Percentiles rank a stretch among this genome's conserved stretches.
phyloP scores from a whole-genome alignment of 352 stramenopile species.

The Peronospora tabacina region DNA sequence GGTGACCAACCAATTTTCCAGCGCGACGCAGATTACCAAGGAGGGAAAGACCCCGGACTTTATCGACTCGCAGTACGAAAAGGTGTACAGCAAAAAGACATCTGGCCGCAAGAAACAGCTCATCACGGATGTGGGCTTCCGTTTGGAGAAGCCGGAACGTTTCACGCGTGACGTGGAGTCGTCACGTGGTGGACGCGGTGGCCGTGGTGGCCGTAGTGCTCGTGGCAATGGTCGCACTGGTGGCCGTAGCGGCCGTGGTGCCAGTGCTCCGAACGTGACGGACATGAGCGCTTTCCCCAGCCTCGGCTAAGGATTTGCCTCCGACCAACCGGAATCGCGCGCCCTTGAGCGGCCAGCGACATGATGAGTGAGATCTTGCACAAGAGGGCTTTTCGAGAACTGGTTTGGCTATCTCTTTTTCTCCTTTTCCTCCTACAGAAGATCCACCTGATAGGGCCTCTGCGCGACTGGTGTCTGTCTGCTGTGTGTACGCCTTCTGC shows the following conservation, averaged over 20 bases:
- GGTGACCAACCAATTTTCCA: slow-evolving; percentile 87
- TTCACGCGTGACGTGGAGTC: slow-evolving; percentile 56
- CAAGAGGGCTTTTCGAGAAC: slow-evolving; percentile 33
- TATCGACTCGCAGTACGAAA: slow-evolving; percentile 84
- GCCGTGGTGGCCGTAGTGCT: slow-evolving; percentile 48
- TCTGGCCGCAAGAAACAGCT: slow-evolving; percentile 90
- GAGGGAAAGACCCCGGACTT: slow-evolving; percentile 86
- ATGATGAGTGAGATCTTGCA: slow-evolving; percentile 48
- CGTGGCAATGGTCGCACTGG: slow-evolving; percentile 37
- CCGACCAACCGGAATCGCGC: slow-evolving; percentile 26
- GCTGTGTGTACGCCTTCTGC: slow-evolving; percentile 25
- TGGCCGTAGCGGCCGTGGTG: slow-evolving; percentile 31
- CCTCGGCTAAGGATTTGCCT: slow-evolving; percentile 49
- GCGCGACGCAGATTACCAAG: slow-evolving; percentile 66
- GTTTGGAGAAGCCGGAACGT: slow-evolving; percentile 58
- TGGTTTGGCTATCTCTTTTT: slow-evolving; percentile 42
- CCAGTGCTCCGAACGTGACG: slow-evolving; percentile 56
- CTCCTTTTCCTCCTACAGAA: slow-evolving; percentile 52
- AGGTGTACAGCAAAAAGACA: slow-evolving; percentile 95
- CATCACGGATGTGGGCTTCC: slow-evolving; percentile 83
- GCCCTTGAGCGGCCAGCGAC: slow-evolving; percentile 38
- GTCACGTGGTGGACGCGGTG: slow-evolving; percentile 42
- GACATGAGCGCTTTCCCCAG: slow-evolving; percentile 83
- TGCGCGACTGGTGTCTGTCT: slow-evolving; percentile 36
- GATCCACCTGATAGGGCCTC: slow-evolving; percentile 59